Evolutionary conservation across 805 yeast species (phyloP).

Genomic region (Schwanniomyces occidentalis): DNA sequence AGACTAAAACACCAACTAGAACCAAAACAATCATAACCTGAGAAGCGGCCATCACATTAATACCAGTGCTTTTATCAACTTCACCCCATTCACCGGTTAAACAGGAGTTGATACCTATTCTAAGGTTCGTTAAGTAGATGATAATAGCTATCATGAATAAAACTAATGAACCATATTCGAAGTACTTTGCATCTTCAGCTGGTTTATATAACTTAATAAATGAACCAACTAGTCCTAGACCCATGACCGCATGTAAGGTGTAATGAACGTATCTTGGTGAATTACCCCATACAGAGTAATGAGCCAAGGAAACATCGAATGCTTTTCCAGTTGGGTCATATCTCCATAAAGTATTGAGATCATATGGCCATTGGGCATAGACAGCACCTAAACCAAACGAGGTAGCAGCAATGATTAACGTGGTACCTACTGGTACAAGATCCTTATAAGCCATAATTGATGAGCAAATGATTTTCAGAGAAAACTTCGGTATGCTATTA

Average conservation of each 20-base stretch:
- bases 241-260: slow-evolving; percentile 60
- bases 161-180: slow-evolving; percentile 87
- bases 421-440: slow-evolving; percentile 46
- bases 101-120: slow-evolving; percentile 74
- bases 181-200: slow-evolving; percentile 76
- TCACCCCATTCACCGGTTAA: slow-evolving; percentile 88
- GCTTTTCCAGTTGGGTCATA: slow-evolving; percentile 47
- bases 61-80: slow-evolving; percentile 79
- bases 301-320: slow-evolving; percentile 62
- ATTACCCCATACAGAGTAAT: slow-evolving; percentile 73
- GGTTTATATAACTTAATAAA: slow-evolving; percentile 84
- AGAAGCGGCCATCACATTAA: slow-evolving; percentile 90
- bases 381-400: slow-evolving; percentile 81
- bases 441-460: slow-evolving; percentile 38
- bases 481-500: too few relatives aligned
- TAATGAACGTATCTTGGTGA: slow-evolving; percentile 61
- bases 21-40: slow-evolving; percentile 72
- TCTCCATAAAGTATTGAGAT: slow-evolving; percentile 70
- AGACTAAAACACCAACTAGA: slow-evolving; percentile 73
- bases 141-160: slow-evolving; percentile 70
- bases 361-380: slow-evolving; percentile 80
- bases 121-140: slow-evolving; percentile 81
- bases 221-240: slow-evolving; percentile 69
- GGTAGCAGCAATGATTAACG: slow-evolving; percentile 49
- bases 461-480: too few relatives aligned